These are phyloP conservation scores for Eimeria falciformis DNA, from an alignment of 169 alveolate genomes.

Conservation along the genomic window DNA sequence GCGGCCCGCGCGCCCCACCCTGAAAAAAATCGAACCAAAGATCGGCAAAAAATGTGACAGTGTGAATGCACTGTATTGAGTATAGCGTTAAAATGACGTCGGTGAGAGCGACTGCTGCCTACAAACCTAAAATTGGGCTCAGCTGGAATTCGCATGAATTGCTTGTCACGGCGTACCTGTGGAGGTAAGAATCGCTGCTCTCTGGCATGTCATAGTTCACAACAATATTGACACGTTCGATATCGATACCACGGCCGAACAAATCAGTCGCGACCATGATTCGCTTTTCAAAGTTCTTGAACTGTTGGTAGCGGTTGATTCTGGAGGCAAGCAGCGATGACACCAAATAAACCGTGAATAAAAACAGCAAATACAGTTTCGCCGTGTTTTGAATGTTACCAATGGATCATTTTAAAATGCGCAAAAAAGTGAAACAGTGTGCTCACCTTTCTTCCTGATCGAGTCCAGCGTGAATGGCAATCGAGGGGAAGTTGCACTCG, in stretches of 20 bases:
- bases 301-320: conserved; percentile 95
- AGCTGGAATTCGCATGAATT: no score
- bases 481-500: conserved; percentile 99
- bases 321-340: conserved; percentile 82
- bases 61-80: no score
- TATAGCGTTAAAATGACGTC: no score
- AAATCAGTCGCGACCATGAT: conserved; percentile 99
- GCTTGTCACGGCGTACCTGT: no score
- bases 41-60: background rate
- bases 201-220: conserved; percentile 99
- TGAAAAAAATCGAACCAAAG: background rate
- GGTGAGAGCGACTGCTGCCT: no score
- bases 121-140: no score
- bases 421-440: background rate
- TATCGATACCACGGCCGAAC: conserved; percentile 99
- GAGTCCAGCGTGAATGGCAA: conserved; percentile 97
- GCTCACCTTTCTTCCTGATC: conserved; percentile 93
- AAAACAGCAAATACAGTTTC: background rate
- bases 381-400: no score
- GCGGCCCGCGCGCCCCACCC: conserved; percentile 99
- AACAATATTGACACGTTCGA: conserved; percentile 99
- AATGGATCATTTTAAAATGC: no score
- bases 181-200: conserved; percentile 86
- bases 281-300: conserved; percentile 98
- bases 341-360: background rate